Conservation (phyloP, 768 basidiomycete genomes). For the Cubamyces lactineus region DNA sequence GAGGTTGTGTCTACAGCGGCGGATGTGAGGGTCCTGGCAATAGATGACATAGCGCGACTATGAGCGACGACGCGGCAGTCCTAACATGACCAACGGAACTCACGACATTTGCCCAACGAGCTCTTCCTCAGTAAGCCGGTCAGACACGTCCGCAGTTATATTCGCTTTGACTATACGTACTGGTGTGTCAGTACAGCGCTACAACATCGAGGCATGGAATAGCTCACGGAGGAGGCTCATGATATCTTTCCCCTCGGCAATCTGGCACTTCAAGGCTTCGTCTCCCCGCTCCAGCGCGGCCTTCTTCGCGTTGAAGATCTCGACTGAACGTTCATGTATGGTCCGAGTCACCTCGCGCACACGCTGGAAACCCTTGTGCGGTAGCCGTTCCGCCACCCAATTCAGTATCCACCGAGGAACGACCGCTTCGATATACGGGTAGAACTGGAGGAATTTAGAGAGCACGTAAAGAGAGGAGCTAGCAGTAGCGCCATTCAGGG, state of each 20-base stretch:
- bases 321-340: conserved; percentile 22
- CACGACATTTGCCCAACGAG: too few relatives aligned
- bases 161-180: too few relatives aligned
- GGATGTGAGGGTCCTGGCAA: conserved; percentile 23
- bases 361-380: conserved; percentile 16
- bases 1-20: conserved; percentile 34
- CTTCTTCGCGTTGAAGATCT: conserved; percentile 28
- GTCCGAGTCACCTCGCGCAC: conserved; percentile 18
- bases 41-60: too few relatives aligned
- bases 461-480: conserved; percentile 7
- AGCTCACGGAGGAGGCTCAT: conserved; percentile 31
- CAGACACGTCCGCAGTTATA: too few relatives aligned
- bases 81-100: too few relatives aligned
- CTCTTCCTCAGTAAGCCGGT: too few relatives aligned
- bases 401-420: conserved; percentile 10
- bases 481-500: too few relatives aligned
- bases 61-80: too few relatives aligned
- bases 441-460: neutral
- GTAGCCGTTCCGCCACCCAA: conserved; percentile 7
- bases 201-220: too few relatives aligned
- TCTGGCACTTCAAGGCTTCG: conserved; percentile 22
- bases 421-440: conserved; percentile 12
- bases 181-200: too few relatives aligned
- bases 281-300: conserved; percentile 24
- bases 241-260: conserved; percentile 34